These are phyloP conservation scores for Salvia miltiorrhiza DNA, from an alignment of 257 asterid species.

Conservation along the genomic window DNA sequence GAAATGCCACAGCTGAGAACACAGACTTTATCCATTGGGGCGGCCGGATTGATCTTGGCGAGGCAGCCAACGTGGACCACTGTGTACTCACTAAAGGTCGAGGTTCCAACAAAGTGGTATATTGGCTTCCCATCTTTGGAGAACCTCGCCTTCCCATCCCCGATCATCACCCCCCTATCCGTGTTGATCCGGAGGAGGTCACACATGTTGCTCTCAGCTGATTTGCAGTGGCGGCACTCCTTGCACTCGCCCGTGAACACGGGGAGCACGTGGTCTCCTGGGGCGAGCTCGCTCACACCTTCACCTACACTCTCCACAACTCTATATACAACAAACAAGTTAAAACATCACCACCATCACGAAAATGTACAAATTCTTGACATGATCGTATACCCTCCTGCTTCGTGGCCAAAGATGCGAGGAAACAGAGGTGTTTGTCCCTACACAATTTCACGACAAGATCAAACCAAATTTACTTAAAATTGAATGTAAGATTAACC, in stretches of 20 bases:
- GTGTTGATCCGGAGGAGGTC: conserved; percentile 84
- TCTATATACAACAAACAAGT: conserved; percentile 25
- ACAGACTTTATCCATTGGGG: conserved; percentile 85
- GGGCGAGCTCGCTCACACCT: conserved; percentile 71
- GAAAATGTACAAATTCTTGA: background rate
- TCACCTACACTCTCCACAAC: conserved; percentile 88
- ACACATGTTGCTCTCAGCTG: conserved; percentile 87
- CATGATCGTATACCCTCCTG: conserved; percentile 73
- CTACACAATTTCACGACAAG: conserved; percentile 32
- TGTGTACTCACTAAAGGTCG: conserved; percentile 91
- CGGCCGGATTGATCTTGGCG: conserved; percentile 67
- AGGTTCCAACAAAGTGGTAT: conserved; percentile 78
- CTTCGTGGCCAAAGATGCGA: conserved; percentile 94
- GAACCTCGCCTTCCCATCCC: conserved; percentile 68
- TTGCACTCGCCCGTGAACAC: conserved; percentile 85
- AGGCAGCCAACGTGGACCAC: conserved; percentile 71
- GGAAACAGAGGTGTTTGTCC: conserved; percentile 87
- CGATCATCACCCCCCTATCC: conserved; percentile 74
- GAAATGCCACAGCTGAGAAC: conserved; percentile 85
- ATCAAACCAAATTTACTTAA: background rate
- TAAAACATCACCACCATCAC: background rate
- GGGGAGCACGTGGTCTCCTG: conserved; percentile 95
- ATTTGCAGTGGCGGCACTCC: conserved; percentile 75
- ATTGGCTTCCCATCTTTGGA: conserved; percentile 71
- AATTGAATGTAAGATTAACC: background rate